Evolutionary conservation across 2,329 filamentous ascomycete species (phyloP), one percentile per base, ranked within the genome.

Genomic region (Colletotrichum sidae): DNA sequence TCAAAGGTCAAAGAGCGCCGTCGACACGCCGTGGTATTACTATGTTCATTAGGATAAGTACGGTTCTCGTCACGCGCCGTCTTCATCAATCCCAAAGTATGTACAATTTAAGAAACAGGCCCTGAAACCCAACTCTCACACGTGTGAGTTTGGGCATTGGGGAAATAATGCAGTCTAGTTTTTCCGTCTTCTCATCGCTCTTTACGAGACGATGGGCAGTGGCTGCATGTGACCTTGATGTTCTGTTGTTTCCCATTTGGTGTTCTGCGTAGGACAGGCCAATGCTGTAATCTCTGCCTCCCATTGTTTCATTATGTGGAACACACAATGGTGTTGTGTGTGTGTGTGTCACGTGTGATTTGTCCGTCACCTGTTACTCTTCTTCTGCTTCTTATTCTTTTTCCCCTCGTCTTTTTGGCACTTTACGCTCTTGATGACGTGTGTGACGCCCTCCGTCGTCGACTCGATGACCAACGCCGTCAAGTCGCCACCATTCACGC

Each of bases 381-480:
- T 55, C 57, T 60, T 60, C n/a, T 39, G 17, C 58, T 49, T 49
- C 54, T 49, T 60, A 38, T 68, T 47, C n/a, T 50, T 56, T 25
- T 61, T 56, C 33, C 67, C 55, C 8, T 55, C 58, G 51, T 61
- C 45, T 41, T 56, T 61, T 34, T 72, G 70, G 68, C 83, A 85
- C 37, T 73, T 67, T 4, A 84, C 80, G 71, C 83, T 81, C 25
- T 79, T 72, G 15, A 80, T 72, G 9, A 71, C 71, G 51, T 82
- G 76, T 54, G 69, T 75, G 56, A 81, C 71, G 7, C 74, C 75
- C 6, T 72, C 69, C 2, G 72, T 61, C 5, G 70, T 73, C 3
- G 79, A 86, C 70, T 91, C 86, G 41, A 97, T 86, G 2, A 97
- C 83, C 64, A 97, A 77, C 1, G 92, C 94, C 1, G 91, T 93